These are phyloP conservation scores for Lichtheimia ramosa DNA, from an alignment of 371 early-diverging fungal genomes.

Conservation along the genomic window DNA sequence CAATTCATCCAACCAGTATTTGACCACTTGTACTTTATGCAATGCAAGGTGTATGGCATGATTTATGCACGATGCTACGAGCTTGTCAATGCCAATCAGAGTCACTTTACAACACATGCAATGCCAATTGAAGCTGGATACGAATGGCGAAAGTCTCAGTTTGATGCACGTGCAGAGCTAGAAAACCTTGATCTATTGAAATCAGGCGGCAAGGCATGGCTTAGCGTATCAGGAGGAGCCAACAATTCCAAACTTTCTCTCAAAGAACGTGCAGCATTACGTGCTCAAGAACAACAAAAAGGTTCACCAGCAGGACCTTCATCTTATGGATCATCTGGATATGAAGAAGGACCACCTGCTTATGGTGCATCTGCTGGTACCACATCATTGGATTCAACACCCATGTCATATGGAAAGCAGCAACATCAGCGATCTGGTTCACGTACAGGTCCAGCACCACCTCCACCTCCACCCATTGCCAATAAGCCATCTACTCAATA, in stretches of 20 bases:
- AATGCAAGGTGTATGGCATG: conserved; percentile 64
- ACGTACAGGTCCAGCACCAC: conserved; percentile 11
- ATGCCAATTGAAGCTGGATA: conserved; percentile 39
- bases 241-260: conserved; percentile 36
- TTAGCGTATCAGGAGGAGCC: conserved; percentile 33
- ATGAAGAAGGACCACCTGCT: conserved; percentile 10
- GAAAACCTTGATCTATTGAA: conserved; percentile 38
- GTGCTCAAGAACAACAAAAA: conserved; percentile 16
- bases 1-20: conserved; percentile 78
- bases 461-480: conserved; percentile 20
- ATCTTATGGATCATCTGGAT: not conserved
- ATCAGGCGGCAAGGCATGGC: conserved; percentile 49
- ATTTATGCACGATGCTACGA: conserved; percentile 55
- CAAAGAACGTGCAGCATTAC: conserved; percentile 40
- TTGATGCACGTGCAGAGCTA: conserved; percentile 30
- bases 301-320: not conserved
- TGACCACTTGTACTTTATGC: conserved; percentile 67
- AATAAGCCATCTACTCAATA: conserved; percentile 13
- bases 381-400: conserved; percentile 14
- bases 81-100: conserved; percentile 38
- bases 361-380: conserved; percentile 14
- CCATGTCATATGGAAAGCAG: conserved; percentile 6
- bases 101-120: conserved; percentile 33
- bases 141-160: conserved; percentile 28
- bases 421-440: conserved; percentile 8